Conservation (phyloP, 73 alveolate species). For the Paraurostyla sp. region DNA sequence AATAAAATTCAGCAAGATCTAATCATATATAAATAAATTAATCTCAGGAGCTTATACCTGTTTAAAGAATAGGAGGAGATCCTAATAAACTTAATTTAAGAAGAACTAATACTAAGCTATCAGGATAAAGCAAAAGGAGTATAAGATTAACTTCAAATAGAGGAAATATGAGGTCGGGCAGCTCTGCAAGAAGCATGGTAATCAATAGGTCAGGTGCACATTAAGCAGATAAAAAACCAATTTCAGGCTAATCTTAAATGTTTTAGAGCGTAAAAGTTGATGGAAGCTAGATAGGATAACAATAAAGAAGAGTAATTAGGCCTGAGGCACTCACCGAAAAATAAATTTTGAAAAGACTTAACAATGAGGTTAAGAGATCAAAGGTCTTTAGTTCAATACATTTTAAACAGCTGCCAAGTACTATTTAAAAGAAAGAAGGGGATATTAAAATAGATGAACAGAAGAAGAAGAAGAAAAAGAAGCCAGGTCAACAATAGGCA, state of each 20-base stretch:
- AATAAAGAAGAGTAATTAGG: no score
- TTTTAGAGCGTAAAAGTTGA: no score
- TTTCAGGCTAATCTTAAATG: no score
- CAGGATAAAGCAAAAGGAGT: conserved; percentile 4
- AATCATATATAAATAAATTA: background rate
- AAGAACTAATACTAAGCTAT: conserved; percentile 23
- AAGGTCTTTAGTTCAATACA: conserved; percentile 10
- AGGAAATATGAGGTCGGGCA: no score
- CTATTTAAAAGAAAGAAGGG: background rate
- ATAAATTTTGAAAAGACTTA: conserved; percentile 11
- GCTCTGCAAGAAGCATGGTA: no score
- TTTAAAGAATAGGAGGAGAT: background rate
- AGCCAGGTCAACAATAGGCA: background rate
- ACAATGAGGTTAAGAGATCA: conserved; percentile 28
- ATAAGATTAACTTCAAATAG: no score
- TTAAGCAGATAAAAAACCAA: background rate
- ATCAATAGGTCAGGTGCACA: background rate
- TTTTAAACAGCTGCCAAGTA: background rate
- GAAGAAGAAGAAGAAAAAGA: conserved; percentile 8
- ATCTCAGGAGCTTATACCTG: background rate
- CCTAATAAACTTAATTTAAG: background rate
- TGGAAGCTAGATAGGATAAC: no score
- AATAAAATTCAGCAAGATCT: background rate
- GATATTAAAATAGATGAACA: background rate
- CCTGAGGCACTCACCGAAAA: conserved; percentile 52